Percentiles rank a stretch among this genome's conserved stretches.
Conservation (phyloP, 495 filamentous ascomycete species). For the Mycothermus thermophilus region DNA sequence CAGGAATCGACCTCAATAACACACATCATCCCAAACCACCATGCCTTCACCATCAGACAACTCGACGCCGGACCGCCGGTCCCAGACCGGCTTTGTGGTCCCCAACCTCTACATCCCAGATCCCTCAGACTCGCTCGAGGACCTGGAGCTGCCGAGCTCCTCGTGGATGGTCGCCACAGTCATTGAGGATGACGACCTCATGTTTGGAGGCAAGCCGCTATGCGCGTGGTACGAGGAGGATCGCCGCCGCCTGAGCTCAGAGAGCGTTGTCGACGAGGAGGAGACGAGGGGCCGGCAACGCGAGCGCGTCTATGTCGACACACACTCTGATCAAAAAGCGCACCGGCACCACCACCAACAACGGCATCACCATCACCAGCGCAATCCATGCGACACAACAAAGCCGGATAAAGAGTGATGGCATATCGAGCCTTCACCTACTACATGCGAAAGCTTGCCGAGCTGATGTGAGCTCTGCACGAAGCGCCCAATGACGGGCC, state of each 20-base stretch:
- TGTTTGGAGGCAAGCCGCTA: slow-evolving; percentile 42
- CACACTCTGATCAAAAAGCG: slow-evolving; percentile 8
- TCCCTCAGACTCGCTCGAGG: slow-evolving; percentile 17
- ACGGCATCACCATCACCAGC: slow-evolving; percentile 8
- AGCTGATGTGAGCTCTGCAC: slow-evolving; percentile 1
- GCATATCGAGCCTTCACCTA: too few relatives aligned
- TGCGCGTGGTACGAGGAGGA: slow-evolving; percentile 45
- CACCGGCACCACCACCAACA: slow-evolving; percentile 9
- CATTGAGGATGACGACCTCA: slow-evolving; percentile 44
- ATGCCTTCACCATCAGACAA: slow-evolving; percentile 20
- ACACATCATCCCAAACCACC: background rate
- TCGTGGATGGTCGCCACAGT: slow-evolving; percentile 38
- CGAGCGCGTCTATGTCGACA: slow-evolving; percentile 12
- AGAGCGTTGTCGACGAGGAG: slow-evolving; percentile 22
- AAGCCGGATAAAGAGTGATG: background rate
- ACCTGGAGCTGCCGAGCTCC: slow-evolving; percentile 22
- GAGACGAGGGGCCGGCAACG: slow-evolving; percentile 32
- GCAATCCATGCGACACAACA: slow-evolving; percentile 7
- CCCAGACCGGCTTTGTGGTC: slow-evolving; percentile 25
- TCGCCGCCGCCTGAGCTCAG: slow-evolving; percentile 20
- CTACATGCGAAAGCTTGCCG: too few relatives aligned
- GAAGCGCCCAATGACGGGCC: slow-evolving; percentile 1
- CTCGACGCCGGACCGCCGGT: slow-evolving; percentile 9
- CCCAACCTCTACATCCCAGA: slow-evolving; percentile 22
- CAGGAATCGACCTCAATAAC: background rate